Base-by-base conservation (phyloP, 371 early-diverging fungal genomes). In the Mortierella polycephala region DNA sequence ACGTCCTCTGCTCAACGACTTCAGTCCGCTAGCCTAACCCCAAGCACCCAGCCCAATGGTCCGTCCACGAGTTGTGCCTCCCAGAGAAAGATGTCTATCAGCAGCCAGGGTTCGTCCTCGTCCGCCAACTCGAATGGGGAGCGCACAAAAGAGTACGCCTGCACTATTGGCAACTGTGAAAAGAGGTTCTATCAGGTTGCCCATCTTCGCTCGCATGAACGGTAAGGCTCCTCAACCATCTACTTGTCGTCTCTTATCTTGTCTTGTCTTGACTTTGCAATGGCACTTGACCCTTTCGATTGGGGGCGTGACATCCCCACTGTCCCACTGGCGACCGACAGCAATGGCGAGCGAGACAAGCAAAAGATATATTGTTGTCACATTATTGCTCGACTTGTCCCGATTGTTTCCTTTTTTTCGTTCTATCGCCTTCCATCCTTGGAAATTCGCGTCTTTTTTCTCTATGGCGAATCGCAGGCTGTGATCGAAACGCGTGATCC, bases 181-280 rank as follows among this genome's bases (percentile, higher is more conserved):
- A 91, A 91, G 72, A 83, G 89, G 39, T 94, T 93, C 63, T 86
- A 89, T 18, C 94, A 93, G 76, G 83, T 89, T 11, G 93, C 92
- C 2, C 92, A 94, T 67, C 86, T 95, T n/a, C 90, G 89, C 63
- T 91, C 91, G n/a, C 94, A 94, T 70, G 89, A 90, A 74, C 85
- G 89, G 73, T 79, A 69, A 59, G 73, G 51, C 50, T 5, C 49
- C 14, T 23, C 20, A 9, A 14, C 51, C 20, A 18, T 16, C 14
- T 18, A 5, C n/a, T 51, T 18, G 45, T 41, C 14, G 14, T n/a
- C 41, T 13, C 11, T 40, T 18, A 30, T 23, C 21, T n/a, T 46
- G 12, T 30, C 16, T 16, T 56, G 30, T 40, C 57, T 16, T 56
- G 30, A 14, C 57, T 30, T 30, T 30, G 30, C 30, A 30, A 30